Evolutionary conservation across 1,284 basidiomycete species (phyloP).

Genomic region (Tilletia setariae): DNA sequence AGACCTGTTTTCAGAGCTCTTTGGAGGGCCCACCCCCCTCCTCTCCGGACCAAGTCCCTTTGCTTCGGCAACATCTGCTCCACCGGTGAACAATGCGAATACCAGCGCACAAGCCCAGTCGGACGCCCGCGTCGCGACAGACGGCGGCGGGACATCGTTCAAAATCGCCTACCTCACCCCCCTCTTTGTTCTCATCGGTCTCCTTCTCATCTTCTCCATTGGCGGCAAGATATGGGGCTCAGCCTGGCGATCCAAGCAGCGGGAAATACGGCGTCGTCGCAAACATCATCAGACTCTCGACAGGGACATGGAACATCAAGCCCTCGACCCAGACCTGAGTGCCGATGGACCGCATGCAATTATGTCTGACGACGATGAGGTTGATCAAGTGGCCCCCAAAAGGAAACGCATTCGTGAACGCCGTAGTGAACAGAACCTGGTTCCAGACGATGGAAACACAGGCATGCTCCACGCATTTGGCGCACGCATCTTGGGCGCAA

Average conservation of each 20-base stretch:
- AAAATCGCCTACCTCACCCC: conserved; percentile 39
- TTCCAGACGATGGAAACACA: conserved; percentile 10
- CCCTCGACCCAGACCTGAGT: conserved; percentile 3
- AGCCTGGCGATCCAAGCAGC: conserved; percentile 23
- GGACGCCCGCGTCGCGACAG: neutral
- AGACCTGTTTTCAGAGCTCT: neutral
- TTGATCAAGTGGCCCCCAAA: neutral
- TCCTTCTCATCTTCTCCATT: conserved; percentile 36
- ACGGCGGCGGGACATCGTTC: conserved; percentile 19
- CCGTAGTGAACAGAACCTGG: conserved; percentile 4
- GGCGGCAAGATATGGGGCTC: conserved; percentile 41
- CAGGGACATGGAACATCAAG: conserved; percentile 11
- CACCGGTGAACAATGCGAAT: neutral
- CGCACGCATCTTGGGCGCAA: neutral
- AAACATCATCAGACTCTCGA: conserved; percentile 11
- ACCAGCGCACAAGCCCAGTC: neutral
- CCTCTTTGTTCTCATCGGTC: conserved; percentile 32
- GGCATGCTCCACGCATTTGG: conserved; percentile 12
- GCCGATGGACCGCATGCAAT: conserved; percentile 6
- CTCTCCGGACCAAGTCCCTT: neutral
- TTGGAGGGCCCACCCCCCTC: neutral
- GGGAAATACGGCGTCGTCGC: conserved; percentile 1
- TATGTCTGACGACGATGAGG: neutral
- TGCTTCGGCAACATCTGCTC: neutral
- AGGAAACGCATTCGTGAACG: neutral